Evolutionary conservation across 2,329 filamentous ascomycete genomes (phyloP).

Genomic region (Hirsutella minnesotensis): DNA sequence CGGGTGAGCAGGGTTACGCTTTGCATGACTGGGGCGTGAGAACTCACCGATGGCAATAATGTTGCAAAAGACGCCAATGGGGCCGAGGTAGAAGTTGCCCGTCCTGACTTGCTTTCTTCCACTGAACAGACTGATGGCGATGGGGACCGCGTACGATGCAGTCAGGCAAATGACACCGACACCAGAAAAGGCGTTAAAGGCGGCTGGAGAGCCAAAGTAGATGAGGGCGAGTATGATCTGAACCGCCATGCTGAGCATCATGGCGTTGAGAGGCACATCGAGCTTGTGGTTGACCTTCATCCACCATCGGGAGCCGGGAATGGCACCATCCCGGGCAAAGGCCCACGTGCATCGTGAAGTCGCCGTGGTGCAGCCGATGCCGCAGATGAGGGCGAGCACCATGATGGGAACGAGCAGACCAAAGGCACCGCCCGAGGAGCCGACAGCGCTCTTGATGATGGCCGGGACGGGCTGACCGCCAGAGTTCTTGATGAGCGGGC

Average conservation of each 20-base stretch:
- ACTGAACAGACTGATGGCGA: conserved; percentile 57
- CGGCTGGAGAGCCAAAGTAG: conserved; percentile 66
- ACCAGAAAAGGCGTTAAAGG: conserved; percentile 70
- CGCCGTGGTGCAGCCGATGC: conserved; percentile 62
- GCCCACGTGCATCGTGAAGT: conserved; percentile 65
- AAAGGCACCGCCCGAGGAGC: conserved; percentile 61
- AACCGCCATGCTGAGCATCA: conserved; percentile 55
- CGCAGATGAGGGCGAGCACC: conserved; percentile 44
- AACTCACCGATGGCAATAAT: conserved; percentile 40
- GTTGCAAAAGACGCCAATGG: conserved; percentile 60
- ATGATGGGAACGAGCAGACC: conserved; percentile 47
- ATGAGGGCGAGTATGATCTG: conserved; percentile 64
- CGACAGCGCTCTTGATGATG: conserved; percentile 65
- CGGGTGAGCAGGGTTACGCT: not conserved
- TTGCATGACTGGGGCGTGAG: not conserved
- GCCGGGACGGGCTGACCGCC: conserved; percentile 66
- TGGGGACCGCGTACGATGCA: conserved; percentile 64
- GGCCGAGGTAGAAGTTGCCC: conserved; percentile 57
- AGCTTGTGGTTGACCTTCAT: conserved; percentile 50
- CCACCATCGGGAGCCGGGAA: conserved; percentile 58
- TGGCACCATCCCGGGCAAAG: conserved; percentile 64
- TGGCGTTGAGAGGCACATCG: conserved; percentile 58
- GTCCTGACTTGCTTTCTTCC: conserved; percentile 51
- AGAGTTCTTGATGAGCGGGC: conserved; percentile 49
- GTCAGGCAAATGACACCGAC: conserved; percentile 71